Conservation (phyloP, 495 filamentous ascomycete species). For the Podospora comata region DNA sequence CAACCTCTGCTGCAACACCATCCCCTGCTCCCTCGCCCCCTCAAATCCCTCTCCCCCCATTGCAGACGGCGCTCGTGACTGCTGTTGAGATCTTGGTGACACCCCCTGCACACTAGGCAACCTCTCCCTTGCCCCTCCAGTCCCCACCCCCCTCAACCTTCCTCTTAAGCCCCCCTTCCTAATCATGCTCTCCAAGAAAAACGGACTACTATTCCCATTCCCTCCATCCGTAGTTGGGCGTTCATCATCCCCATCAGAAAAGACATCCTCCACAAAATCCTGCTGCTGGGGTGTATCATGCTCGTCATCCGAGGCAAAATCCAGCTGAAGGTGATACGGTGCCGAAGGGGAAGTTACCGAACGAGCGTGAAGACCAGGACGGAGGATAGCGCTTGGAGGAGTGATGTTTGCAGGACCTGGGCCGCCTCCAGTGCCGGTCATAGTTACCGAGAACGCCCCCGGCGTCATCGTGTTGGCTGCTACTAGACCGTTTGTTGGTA, state of each 20-base stretch:
- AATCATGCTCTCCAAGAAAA: conserved; percentile 67
- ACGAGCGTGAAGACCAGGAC: conserved; percentile 62
- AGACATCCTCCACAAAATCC: conserved; percentile 46
- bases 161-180: neutral
- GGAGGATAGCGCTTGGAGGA: conserved; percentile 15
- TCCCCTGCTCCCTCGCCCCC: neutral
- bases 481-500: conserved; percentile 39
- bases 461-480: conserved; percentile 61
- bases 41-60: neutral
- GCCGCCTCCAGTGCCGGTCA: neutral
- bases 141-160: neutral
- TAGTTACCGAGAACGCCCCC: conserved; percentile 40
- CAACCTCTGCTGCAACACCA: conserved; percentile 4
- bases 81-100: neutral
- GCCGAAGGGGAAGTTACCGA: conserved; percentile 69
- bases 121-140: neutral
- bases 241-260: conserved; percentile 54
- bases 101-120: neutral
- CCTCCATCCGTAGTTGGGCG: conserved; percentile 32
- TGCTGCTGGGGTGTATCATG: conserved; percentile 16
- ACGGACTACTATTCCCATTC: conserved; percentile 32
- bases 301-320: neutral
- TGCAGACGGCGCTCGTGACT: neutral
- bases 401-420: conserved; percentile 3
- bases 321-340: conserved; percentile 49